Evolutionary conservation across 371 early-diverging fungal genomes (phyloP).

Genomic region (Amoeboaphelidium protococcarum): DNA sequence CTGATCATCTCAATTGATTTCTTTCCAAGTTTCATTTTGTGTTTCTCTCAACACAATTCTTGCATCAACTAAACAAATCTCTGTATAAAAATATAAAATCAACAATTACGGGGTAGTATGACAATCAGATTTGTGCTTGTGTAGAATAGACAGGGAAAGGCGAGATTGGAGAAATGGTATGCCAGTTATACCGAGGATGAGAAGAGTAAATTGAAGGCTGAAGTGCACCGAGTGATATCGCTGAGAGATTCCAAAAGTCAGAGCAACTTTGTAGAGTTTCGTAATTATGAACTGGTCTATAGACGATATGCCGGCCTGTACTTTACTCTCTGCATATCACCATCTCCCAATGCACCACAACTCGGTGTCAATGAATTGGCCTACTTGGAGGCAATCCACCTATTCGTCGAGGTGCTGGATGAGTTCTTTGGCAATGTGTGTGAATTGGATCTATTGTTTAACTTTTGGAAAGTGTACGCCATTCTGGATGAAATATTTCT

Average conservation of each 20-base stretch:
- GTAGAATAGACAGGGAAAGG: slow-evolving; percentile 88
- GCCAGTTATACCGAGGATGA: slow-evolving; percentile 75
- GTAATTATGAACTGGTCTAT: slow-evolving; percentile 83
- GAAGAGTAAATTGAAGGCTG: slow-evolving; percentile 67
- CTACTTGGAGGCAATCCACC: slow-evolving; percentile 81
- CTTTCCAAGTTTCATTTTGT: no score
- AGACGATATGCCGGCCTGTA: slow-evolving; percentile 87
- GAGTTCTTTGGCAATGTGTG: slow-evolving; percentile 92
- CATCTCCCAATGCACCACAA: slow-evolving; percentile 69
- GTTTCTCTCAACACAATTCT: no score
- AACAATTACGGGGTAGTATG: no score
- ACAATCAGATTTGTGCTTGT: slow-evolving; percentile 87
- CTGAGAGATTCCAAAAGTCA: slow-evolving; percentile 86
- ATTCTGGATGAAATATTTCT: slow-evolving; percentile 90
- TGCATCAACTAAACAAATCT: no score
- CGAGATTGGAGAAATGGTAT: slow-evolving; percentile 87
- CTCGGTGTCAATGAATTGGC: slow-evolving; percentile 86
- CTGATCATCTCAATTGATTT: no score
- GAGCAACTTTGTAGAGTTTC: slow-evolving; percentile 84
- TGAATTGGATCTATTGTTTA: slow-evolving; percentile 87
- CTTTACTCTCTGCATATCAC: slow-evolving; percentile 89
- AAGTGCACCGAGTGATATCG: slow-evolving; percentile 77
- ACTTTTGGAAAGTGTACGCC: slow-evolving; percentile 86
- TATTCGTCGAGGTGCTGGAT: slow-evolving; percentile 92
- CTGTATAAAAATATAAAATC: no score